These are phyloP conservation scores for Erigeron canadensis DNA, from an alignment of 129 eudicot species.

Conservation along the genomic window DNA sequence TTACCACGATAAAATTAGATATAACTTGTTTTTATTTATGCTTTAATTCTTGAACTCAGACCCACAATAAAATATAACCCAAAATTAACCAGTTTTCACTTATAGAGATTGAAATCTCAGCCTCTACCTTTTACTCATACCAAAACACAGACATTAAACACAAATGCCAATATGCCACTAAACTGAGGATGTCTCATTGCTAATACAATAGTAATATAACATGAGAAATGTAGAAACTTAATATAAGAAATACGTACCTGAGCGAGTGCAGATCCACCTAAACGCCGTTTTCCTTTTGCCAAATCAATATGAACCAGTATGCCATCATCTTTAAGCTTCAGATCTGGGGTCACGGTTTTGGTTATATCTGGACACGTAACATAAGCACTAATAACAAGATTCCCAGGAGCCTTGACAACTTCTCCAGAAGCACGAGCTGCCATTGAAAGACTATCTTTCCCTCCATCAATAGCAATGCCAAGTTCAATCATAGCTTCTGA, in stretches of 20 bases:
- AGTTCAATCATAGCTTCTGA: slow-evolving; percentile 88
- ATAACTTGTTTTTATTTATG: too few relatives aligned
- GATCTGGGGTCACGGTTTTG: slow-evolving; percentile 86
- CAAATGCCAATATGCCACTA: too few relatives aligned
- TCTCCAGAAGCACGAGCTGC: slow-evolving; percentile 81
- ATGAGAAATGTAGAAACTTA: too few relatives aligned
- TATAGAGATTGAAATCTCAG: too few relatives aligned
- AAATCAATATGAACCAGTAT: slow-evolving; percentile 74
- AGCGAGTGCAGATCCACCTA: slow-evolving; percentile 94
- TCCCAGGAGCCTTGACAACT: slow-evolving; percentile 97
- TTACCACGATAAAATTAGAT: too few relatives aligned
- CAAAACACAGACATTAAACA: too few relatives aligned
- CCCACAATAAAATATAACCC: too few relatives aligned
- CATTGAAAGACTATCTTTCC: slow-evolving; percentile 96
- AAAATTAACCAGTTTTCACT: too few relatives aligned
- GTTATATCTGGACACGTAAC: slow-evolving; percentile 94
- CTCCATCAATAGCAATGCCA: slow-evolving; percentile 96
- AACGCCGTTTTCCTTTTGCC: slow-evolving; percentile 77
- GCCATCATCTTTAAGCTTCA: slow-evolving; percentile 81
- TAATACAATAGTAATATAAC: too few relatives aligned
- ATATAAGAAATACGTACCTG: slow-evolving; percentile 31
- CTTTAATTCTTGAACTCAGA: too few relatives aligned
- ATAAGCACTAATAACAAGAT: slow-evolving; percentile 88
- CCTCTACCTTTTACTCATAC: too few relatives aligned
- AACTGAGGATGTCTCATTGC: too few relatives aligned